phyloP scores from a whole-genome alignment of 2,329 filamentous ascomycete genomes.

The Alternaria sp. region DNA sequence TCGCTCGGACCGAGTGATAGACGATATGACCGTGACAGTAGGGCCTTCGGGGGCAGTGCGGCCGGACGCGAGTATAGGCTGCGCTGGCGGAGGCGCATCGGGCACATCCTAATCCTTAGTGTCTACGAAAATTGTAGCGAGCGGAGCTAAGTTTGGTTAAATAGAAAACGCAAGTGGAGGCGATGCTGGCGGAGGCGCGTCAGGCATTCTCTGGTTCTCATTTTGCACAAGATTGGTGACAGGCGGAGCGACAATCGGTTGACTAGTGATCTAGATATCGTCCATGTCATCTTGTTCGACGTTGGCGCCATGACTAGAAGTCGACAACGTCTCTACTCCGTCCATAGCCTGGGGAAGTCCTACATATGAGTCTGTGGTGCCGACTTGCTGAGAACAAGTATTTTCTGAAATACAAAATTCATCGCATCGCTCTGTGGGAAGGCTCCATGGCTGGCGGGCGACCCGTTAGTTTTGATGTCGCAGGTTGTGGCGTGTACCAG shows the following conservation, averaged over 20 bases:
- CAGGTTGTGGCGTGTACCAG: not conserved
- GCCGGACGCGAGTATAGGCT: not conserved
- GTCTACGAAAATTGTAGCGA: not conserved
- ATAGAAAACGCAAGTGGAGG: not conserved
- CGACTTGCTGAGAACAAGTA: not conserved
- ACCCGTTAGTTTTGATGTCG: not conserved
- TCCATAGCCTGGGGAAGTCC: not conserved
- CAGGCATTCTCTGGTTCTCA: not conserved
- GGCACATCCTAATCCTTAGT: not conserved
- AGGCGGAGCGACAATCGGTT: not conserved
- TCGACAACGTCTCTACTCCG: not conserved
- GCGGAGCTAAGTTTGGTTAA: not conserved
- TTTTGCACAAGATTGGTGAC: not conserved
- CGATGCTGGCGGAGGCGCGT: not conserved
- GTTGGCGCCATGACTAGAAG: not conserved
- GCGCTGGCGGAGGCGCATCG: not conserved
- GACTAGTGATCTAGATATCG: not conserved
- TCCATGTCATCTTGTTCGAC: not conserved
- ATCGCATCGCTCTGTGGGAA: slow-evolving; percentile 1
- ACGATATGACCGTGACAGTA: not conserved
- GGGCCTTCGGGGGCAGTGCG: not conserved
- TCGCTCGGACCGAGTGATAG: not conserved
- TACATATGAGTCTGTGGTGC: not conserved
- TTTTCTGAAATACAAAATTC: not conserved
- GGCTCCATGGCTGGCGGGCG: not conserved